phyloP scores from a whole-genome alignment of 371 early-diverging fungal genomes.

The Mucor velutinosus region DNA sequence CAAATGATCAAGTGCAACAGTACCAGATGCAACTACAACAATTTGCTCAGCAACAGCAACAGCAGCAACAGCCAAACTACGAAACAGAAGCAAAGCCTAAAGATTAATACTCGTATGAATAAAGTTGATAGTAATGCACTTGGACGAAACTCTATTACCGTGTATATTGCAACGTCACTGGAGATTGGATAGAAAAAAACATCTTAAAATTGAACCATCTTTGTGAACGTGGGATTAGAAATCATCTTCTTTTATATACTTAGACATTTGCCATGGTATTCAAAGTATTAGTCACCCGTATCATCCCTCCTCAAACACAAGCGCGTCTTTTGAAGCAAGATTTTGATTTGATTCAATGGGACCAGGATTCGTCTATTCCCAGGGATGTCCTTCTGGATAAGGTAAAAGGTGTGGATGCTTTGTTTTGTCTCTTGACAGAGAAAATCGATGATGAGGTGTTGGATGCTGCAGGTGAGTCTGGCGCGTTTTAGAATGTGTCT shows the following conservation, averaged over 20 bases:
- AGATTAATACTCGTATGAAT: not conserved
- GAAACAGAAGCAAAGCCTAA: not conserved
- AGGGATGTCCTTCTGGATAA: slow-evolving; percentile 30
- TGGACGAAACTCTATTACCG: not conserved
- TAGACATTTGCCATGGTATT: slow-evolving; percentile 2
- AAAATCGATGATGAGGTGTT: slow-evolving; percentile 72
- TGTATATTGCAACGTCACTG: not conserved
- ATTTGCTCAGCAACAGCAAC: slow-evolving; percentile 17
- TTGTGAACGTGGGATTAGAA: not conserved
- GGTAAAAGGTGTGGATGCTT: slow-evolving; percentile 58
- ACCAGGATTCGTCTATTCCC: slow-evolving; percentile 40
- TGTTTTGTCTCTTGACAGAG: slow-evolving; percentile 73
- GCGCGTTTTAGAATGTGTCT: not conserved
- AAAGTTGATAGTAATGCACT: not conserved
- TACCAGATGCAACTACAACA: slow-evolving; percentile 24
- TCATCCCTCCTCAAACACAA: slow-evolving; percentile 45
- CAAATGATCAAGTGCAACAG: slow-evolving; percentile 21
- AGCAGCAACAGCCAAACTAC: slow-evolving; percentile 3
- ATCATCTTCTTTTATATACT: not conserved
- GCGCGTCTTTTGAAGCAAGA: slow-evolving; percentile 20
- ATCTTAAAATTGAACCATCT: not conserved
- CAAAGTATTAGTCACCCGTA: slow-evolving; percentile 44
- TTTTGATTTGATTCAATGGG: slow-evolving; percentile 44
- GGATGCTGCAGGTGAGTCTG: slow-evolving; percentile 53
- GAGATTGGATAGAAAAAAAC: not conserved